Percentiles rank a stretch among this genome's conserved stretches.
Conservation (phyloP, 495 filamentous ascomycete species). For the Barbatosphaeria neglecta region DNA sequence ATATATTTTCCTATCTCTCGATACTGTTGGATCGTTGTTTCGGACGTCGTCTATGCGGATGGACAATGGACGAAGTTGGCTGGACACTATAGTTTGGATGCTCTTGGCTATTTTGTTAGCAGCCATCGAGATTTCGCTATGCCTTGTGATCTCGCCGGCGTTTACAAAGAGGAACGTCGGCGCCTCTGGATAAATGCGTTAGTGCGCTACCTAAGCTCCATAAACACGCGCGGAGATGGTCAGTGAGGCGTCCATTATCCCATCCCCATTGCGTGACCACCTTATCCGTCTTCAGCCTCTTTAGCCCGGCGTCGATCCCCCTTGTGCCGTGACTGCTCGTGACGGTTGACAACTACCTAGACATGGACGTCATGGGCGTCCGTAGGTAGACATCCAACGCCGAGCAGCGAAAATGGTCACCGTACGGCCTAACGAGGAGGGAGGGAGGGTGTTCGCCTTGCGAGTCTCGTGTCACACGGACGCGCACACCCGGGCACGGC, state of each 20-base stretch:
- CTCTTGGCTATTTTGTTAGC: too few relatives aligned
- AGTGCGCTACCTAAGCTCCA: too few relatives aligned
- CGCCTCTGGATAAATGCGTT: background rate
- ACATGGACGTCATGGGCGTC: too few relatives aligned
- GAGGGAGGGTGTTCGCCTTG: background rate
- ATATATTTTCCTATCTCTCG: conserved; percentile 8
- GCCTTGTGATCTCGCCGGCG: background rate
- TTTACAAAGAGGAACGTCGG: background rate
- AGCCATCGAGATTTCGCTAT: conserved; percentile 1
- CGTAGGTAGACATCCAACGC: too few relatives aligned
- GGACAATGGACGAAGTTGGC: too few relatives aligned
- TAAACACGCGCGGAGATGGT: background rate
- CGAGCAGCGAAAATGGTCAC: too few relatives aligned
- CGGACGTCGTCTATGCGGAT: too few relatives aligned
- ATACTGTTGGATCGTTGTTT: background rate
- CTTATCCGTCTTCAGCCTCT: background rate
- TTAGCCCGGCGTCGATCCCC: background rate
- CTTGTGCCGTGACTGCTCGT: too few relatives aligned
- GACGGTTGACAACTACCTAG: too few relatives aligned
- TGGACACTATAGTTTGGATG: too few relatives aligned
- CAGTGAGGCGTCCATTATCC: background rate
- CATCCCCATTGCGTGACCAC: too few relatives aligned
- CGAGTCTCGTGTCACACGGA: background rate
- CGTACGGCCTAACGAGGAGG: too few relatives aligned
- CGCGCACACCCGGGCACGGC: background rate